Conservation (phyloP, 2,329 filamentous ascomycete species). For the Talaromyces sp. region DNA sequence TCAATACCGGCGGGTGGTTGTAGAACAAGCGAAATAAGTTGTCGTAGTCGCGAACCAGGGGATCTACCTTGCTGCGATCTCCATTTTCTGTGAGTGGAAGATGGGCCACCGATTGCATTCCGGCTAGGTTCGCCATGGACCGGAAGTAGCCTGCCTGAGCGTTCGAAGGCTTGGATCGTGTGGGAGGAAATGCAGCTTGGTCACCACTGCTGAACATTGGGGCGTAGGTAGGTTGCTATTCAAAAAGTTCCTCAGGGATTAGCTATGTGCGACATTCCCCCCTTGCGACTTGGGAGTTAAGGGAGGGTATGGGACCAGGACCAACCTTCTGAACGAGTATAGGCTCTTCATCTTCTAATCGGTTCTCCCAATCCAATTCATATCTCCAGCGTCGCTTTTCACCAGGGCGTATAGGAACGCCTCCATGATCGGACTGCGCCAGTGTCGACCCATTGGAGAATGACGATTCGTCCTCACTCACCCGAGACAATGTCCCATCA, state of each 20-base stretch:
- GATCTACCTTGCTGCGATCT: conserved; percentile 64
- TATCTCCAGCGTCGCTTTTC: conserved; percentile 76
- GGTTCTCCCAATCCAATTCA: conserved; percentile 76
- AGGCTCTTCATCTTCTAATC: conserved; percentile 72
- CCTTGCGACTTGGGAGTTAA: neutral
- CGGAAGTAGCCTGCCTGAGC: conserved; percentile 77
- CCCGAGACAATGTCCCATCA: conserved; percentile 37
- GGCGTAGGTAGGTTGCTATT: conserved; percentile 38
- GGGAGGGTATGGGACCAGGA: neutral
- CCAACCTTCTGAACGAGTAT: conserved; percentile 82
- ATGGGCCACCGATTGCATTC: conserved; percentile 57
- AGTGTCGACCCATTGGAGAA: conserved; percentile 42
- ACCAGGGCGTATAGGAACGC: conserved; percentile 39
- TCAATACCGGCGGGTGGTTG: conserved; percentile 81
- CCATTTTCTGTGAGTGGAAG: conserved; percentile 53
- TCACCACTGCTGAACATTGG: conserved; percentile 61
- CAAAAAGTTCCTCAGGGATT: conserved; percentile 5
- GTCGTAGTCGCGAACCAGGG: conserved; percentile 87
- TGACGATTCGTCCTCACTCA: conserved; percentile 37
- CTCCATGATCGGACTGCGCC: conserved; percentile 42
- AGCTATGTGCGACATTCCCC: conserved; percentile 2
- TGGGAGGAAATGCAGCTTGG: conserved; percentile 50
- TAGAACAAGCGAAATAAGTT: conserved; percentile 96
- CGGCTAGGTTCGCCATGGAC: conserved; percentile 77
- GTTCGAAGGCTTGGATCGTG: conserved; percentile 64